Evolutionary conservation across 306 rosid species (phyloP), one percentile per base, ranked within the genome.

Genomic region (Sicyos baderoa): DNA sequence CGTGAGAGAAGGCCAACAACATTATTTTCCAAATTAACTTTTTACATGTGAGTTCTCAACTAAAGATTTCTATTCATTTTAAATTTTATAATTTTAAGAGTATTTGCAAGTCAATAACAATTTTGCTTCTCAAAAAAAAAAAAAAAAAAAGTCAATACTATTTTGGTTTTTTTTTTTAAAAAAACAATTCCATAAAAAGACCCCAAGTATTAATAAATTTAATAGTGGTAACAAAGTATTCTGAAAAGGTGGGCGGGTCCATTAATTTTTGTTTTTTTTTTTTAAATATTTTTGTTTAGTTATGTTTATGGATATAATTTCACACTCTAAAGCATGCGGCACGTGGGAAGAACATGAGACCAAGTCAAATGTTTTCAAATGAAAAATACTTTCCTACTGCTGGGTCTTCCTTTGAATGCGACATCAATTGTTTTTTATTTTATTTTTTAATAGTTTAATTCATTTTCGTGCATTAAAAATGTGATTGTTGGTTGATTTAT

Each of bases 341-440:
- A 66, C 54, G 71, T 66, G 71, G 71, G 71, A 66, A 4, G 17
- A 40, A 25, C 69, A 42, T 63, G 52, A 10, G 71, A 66, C 71
- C 71, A 66, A 66, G 71, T 66, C 71, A 44, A 66, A 66, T 17
- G 70, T 44, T 64, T 64, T 44, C 70, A 64, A 64, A 64, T 64
- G 29, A 44, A 64, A 63, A 19, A 64, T 54, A 44, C 70, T 19
- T 42, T 0, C 18, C n/a, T 59, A 6, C 1, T 22, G 37, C 55
- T 14, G 1, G 13, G 49, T 40, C 69, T 19, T 18, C 69, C 29
- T 65, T 65, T 65, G 71, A 66, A 49, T 21, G 71, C 71, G 55
- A 66, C 70, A 19, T 22, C 4, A 22, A 47, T 47, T 66, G 3
- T 65, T 44, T 64, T 19, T 64, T 4, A n/a, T 17, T 19, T 5